Conservation (phyloP, 768 basidiomycete genomes). For the Tephrocybe rancida region DNA sequence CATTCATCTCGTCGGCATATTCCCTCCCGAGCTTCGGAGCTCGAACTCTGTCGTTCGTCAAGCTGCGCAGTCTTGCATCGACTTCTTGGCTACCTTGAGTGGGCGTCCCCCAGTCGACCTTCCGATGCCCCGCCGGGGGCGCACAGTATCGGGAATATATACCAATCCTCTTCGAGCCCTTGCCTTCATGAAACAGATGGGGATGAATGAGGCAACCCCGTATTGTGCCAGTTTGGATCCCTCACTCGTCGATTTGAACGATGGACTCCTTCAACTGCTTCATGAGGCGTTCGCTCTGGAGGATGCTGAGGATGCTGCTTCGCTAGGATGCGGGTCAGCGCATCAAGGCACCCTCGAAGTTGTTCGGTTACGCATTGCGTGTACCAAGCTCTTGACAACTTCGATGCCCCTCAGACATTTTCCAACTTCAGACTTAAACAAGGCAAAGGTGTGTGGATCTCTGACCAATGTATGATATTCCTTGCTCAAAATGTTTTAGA, state of each 20-base stretch:
- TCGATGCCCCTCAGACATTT: conserved; percentile 94
- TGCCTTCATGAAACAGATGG: conserved; percentile 94
- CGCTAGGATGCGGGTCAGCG: conserved; percentile 72
- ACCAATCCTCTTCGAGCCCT: conserved; percentile 96
- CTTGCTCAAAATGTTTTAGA: conserved; percentile 39
- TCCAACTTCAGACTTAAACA: conserved; percentile 79
- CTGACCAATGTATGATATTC: not conserved
- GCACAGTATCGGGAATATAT: conserved; percentile 87
- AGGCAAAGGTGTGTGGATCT: conserved; percentile 71
- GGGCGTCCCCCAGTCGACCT: conserved; percentile 75
- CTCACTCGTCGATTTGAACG: conserved; percentile 88
- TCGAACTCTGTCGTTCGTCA: conserved; percentile 84
- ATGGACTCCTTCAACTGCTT: conserved; percentile 87
- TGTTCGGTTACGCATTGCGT: conserved; percentile 88
- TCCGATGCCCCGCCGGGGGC: conserved; percentile 82
- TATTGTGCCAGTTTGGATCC: conserved; percentile 91
- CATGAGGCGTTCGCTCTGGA: conserved; percentile 95
- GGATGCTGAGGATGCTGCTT: conserved; percentile 89
- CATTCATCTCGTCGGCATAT: conserved; percentile 74
- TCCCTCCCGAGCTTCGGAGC: conserved; percentile 87
- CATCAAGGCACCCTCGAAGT: conserved; percentile 83
- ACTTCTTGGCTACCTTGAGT: conserved; percentile 75
- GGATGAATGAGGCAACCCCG: conserved; percentile 95
- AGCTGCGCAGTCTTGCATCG: conserved; percentile 81
- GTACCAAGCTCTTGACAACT: conserved; percentile 90